Percentiles rank a stretch among this genome's conserved stretches.
Evolutionary conservation across 1,139 yeast species (phyloP).

Genomic region (Magnusiomyces paraingens): DNA sequence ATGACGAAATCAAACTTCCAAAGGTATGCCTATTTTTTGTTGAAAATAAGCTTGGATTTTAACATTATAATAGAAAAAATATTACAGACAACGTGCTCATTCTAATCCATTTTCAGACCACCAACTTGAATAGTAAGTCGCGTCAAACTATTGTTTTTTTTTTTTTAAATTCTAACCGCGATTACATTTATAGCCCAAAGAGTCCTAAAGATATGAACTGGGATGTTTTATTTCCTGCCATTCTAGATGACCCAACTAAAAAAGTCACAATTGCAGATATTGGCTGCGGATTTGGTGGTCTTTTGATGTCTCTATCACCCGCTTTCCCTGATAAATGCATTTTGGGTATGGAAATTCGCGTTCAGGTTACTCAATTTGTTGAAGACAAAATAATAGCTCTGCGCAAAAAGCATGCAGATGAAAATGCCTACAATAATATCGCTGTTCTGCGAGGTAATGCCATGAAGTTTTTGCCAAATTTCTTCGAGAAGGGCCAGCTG

Average conservation of each 20-base stretch:
- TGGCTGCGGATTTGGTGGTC: conserved; percentile 98
- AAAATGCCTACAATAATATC: conserved; percentile 60
- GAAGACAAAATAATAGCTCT: conserved; percentile 91
- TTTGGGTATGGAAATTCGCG: conserved; percentile 95
- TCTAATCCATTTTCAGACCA: conserved; percentile 97
- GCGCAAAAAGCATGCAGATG: conserved; percentile 46
- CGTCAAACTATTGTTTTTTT: too few species aligned
- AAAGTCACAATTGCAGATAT: conserved; percentile 88
- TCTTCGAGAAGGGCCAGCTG: conserved; percentile 66
- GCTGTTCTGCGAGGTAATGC: conserved; percentile 92
- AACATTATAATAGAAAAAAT: conserved; percentile 51
- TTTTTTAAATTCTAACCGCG: neutral
- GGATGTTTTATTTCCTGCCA: conserved; percentile 63
- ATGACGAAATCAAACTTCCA: conserved; percentile 30
- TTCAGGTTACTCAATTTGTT: conserved; percentile 94
- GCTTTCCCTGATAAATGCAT: conserved; percentile 66
- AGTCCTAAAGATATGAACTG: conserved; percentile 85
- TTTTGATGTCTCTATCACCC: conserved; percentile 72
- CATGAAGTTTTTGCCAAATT: conserved; percentile 94
- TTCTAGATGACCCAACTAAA: conserved; percentile 30
- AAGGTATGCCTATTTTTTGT: conserved; percentile 15
- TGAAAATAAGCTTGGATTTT: too few species aligned
- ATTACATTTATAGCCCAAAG: conserved; percentile 41
- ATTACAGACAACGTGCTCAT: conserved; percentile 94
- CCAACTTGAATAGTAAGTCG: conserved; percentile 57